These are phyloP conservation scores for Alopecurus myosuroides DNA, from an alignment of 176 grass and related monocot genomes.

Conservation along the genomic window DNA sequence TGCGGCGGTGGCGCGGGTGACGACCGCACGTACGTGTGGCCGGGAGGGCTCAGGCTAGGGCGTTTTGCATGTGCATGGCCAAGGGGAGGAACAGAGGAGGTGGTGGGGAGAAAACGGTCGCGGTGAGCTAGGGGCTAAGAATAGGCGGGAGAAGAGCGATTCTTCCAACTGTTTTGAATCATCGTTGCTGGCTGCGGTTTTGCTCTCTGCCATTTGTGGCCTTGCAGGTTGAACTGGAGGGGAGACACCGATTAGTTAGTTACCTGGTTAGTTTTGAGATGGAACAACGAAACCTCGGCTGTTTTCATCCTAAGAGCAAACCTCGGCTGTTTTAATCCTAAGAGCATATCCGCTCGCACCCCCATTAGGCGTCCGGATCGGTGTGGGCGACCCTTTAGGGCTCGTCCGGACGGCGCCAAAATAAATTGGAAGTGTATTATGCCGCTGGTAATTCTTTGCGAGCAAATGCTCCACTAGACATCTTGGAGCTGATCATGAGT, in stretches of 20 bases:
- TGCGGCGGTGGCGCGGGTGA: background rate
- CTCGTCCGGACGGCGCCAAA: too few species aligned
- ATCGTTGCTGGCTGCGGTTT: slow-evolving; percentile 13
- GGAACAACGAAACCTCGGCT: background rate
- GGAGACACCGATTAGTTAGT: background rate
- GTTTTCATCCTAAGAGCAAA: too few species aligned
- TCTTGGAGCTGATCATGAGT: too few species aligned
- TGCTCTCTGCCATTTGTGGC: background rate
- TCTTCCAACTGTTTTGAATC: background rate
- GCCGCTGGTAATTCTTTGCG: too few species aligned
- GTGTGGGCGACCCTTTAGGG: too few species aligned
- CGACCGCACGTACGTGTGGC: slow-evolving; percentile 22
- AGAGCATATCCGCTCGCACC: too few species aligned
- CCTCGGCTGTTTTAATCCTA: too few species aligned
- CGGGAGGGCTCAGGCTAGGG: slow-evolving; percentile 4
- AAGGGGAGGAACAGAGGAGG: slow-evolving; percentile 35
- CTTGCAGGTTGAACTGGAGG: background rate
- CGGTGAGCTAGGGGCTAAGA: too few species aligned
- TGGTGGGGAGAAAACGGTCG: slow-evolving; percentile 32
- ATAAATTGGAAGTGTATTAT: too few species aligned
- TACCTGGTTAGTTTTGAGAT: background rate
- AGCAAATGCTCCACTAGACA: too few species aligned
- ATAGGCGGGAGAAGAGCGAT: slow-evolving; percentile 32
- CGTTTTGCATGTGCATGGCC: slow-evolving; percentile 26
- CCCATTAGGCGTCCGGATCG: too few species aligned